Percentiles rank a stretch among this genome's conserved stretches.
Conservation (phyloP, 345 rosid species). For the Citrus maxima region DNA sequence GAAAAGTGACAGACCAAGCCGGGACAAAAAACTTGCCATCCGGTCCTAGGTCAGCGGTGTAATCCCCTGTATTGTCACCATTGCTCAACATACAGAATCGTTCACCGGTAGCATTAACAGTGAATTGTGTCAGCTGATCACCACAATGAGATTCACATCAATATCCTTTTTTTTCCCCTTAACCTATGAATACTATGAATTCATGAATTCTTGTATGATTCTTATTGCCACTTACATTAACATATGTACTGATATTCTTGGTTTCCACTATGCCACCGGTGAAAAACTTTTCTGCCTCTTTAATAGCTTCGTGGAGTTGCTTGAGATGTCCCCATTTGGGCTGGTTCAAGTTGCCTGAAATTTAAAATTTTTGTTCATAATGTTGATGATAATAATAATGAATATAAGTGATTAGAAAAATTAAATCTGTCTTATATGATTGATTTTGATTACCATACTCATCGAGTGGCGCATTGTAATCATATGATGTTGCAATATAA, state of each 20-base stretch:
- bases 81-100: conserved; percentile 3
- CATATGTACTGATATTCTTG: background rate
- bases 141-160: background rate
- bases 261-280: background rate
- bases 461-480: conserved; percentile 40
- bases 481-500: conserved; percentile 32
- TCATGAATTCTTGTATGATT: background rate
- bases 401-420: background rate
- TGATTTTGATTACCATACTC: conserved; percentile 17
- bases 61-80: background rate
- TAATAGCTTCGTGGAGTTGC: conserved; percentile 13
- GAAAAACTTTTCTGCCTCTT: conserved; percentile 5
- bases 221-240: background rate
- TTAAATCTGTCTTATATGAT: background rate
- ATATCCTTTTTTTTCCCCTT: too few relatives aligned
- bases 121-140: background rate
- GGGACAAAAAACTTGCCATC: conserved; percentile 13
- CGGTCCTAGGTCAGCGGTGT: background rate
- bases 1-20: conserved; percentile 28
- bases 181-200: too few relatives aligned
- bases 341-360: conserved; percentile 20
- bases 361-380: background rate
- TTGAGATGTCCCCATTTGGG: conserved; percentile 33
- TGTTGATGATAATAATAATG: background rate
- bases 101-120: background rate